A percentile compares a stretch with the other conserved stretches of the same genome.
Conservation (phyloP, 192 early-diverging fungal species). For the Backusella luteola region DNA sequence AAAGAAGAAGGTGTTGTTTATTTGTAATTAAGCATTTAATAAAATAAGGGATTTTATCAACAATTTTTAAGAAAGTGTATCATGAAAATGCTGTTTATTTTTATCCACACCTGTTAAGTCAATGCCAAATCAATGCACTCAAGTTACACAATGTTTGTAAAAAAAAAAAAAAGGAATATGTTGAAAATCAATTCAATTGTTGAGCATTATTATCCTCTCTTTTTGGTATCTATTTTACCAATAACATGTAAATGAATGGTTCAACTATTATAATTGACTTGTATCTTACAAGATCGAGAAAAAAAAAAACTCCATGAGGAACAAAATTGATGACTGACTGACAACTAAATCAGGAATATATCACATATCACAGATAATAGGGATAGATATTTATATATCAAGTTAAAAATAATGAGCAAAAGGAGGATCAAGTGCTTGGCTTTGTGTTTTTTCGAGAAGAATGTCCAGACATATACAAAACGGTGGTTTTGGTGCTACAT, state of each 20-base stretch:
- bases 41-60: neutral
- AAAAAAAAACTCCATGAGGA: neutral
- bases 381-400: neutral
- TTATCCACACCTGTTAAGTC: neutral
- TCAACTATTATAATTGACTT: neutral
- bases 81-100: neutral
- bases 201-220: neutral
- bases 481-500: neutral
- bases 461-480: neutral
- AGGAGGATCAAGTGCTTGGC: neutral
- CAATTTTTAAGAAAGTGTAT: neutral
- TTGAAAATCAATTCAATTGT: neutral
- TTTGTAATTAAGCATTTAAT: neutral
- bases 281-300: neutral
- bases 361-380: neutral
- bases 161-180: neutral
- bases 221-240: neutral
- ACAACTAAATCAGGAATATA: neutral
- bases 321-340: neutral
- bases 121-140: neutral
- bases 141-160: neutral
- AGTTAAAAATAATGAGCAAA: neutral
- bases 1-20: conserved; percentile 6
- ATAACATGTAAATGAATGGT: neutral
- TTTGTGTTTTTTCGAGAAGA: neutral